phyloP scores from a whole-genome alignment of 441 rosid species.

The Aquilaria agallochum region DNA sequence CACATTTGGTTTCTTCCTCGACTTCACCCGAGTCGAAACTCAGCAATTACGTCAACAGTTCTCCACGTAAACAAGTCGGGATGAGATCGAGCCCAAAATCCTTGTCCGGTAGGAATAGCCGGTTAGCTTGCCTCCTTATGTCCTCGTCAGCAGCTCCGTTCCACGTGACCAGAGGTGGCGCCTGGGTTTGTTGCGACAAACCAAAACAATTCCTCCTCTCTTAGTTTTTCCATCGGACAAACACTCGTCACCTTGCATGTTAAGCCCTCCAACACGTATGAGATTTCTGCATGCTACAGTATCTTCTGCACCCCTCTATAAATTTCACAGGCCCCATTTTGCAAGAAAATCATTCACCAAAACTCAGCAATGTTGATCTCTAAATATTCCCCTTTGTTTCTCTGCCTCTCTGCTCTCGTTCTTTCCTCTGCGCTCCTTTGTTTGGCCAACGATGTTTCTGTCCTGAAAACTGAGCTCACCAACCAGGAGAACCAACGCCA shows the following conservation, averaged over 20 bases:
- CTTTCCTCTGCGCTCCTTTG: conserved; percentile 12
- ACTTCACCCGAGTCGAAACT: too few species aligned
- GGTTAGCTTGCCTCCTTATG: too few species aligned
- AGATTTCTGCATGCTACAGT: not conserved
- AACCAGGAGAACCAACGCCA: too few species aligned
- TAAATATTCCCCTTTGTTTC: conserved; percentile 11
- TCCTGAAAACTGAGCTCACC: conserved; percentile 5
- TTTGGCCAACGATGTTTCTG: not conserved
- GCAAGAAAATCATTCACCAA: conserved; percentile 9
- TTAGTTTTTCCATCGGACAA: not conserved
- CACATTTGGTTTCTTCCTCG: too few species aligned
- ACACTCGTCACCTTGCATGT: conserved; percentile 60
- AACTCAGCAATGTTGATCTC: conserved; percentile 9
- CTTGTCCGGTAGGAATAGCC: too few species aligned
- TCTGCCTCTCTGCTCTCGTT: conserved; percentile 22
- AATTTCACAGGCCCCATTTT: not conserved
- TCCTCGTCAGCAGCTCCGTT: not conserved
- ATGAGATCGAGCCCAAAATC: too few species aligned
- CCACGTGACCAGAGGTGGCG: conserved; percentile 12
- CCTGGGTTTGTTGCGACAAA: not conserved
- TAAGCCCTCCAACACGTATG: conserved; percentile 12
- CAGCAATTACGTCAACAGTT: too few species aligned
- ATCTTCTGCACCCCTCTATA: conserved; percentile 4
- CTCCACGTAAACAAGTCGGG: too few species aligned
- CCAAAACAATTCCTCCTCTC: not conserved